Conservation (phyloP, 345 rosid species). For the Eucalyptus camaldulensis region DNA sequence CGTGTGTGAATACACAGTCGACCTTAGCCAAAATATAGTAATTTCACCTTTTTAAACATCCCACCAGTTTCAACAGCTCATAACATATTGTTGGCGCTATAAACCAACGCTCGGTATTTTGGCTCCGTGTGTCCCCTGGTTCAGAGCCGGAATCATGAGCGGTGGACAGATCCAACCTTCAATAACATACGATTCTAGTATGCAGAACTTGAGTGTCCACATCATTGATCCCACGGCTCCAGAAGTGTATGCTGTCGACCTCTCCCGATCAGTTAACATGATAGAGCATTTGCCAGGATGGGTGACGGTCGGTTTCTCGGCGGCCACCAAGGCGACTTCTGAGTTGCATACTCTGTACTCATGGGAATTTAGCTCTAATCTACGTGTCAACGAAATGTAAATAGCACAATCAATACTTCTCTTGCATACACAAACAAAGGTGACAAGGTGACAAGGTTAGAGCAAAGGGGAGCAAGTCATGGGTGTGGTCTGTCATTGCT, state of each 20-base stretch:
- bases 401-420: neutral
- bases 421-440: neutral
- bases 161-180: neutral
- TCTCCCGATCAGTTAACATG: neutral
- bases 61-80: too few species aligned
- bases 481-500: neutral
- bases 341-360: neutral
- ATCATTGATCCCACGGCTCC: neutral
- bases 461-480: neutral
- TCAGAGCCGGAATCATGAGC: neutral
- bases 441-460: neutral
- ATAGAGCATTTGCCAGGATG: neutral
- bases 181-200: neutral
- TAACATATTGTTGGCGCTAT: too few species aligned
- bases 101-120: accelerated
- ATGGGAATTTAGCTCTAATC: conserved; percentile 1
- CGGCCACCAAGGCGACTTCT: neutral
- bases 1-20: accelerated
- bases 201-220: neutral
- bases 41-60: too few species aligned
- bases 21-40: too few species aligned
- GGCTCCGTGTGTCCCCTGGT: neutral
- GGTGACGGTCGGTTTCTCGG: conserved; percentile 7
- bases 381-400: neutral
- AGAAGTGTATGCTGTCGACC: neutral